phyloP scores from a whole-genome alignment of 2,329 filamentous ascomycete genomes.

The Sphaerostilbella broomeana region DNA sequence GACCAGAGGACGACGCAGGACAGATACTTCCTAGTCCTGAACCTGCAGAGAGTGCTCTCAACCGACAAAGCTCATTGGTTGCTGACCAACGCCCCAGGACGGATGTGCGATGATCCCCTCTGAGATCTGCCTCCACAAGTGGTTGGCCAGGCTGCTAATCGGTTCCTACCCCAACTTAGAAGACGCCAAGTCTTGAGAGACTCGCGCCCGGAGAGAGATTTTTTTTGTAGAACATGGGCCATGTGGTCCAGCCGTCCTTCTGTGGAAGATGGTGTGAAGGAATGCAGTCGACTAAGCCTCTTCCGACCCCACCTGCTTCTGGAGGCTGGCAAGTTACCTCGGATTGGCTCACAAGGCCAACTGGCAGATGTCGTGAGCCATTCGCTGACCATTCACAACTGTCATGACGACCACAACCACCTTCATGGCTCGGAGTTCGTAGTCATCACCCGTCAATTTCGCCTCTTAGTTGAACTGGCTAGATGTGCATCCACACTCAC shows the following conservation, averaged over 20 bases:
- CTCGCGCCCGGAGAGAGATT: too few species aligned
- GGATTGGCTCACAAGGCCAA: constrained; percentile 9
- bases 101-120: constrained; percentile 10
- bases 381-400: constrained; percentile 5
- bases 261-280: constrained; percentile 2
- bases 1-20: too few species aligned
- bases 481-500: too few species aligned
- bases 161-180: constrained; percentile 1
- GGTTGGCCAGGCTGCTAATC: background rate
- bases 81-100: background rate
- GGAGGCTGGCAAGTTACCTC: constrained; percentile 5
- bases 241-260: constrained; percentile 9
- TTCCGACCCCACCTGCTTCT: constrained; percentile 12
- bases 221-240: constrained; percentile 3
- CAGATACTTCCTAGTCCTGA: background rate
- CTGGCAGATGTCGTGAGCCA: constrained; percentile 5
- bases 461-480: too few species aligned
- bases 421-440: constrained; percentile 1
- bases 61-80: constrained; percentile 6
- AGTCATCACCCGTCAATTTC: constrained; percentile 4
- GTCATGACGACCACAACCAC: background rate
- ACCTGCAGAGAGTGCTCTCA: constrained; percentile 5
- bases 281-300: constrained; percentile 4
- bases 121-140: constrained; percentile 10
- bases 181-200: too few species aligned